Evolutionary conservation across 805 yeast genomes (phyloP).

Genomic region (Lipomyces oligophaga): DNA sequence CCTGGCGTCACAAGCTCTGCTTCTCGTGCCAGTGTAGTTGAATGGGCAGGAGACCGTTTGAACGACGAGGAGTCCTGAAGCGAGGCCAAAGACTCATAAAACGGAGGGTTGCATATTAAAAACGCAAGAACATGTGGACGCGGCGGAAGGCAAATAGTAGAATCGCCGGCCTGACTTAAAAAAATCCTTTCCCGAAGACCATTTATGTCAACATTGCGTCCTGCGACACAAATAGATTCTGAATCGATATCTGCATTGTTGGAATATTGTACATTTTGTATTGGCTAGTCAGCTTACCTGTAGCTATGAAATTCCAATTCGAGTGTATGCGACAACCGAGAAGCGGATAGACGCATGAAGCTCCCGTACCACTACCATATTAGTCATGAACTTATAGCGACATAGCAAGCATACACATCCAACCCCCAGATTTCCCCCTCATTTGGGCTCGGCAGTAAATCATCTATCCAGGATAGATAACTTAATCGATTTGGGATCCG

Average conservation of each 20-base stretch:
- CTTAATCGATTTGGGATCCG: conserved; percentile 32
- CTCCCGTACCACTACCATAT: conserved; percentile 44
- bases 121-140: conserved; percentile 32
- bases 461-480: conserved; percentile 34
- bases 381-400: too few relatives aligned
- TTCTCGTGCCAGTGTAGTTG: conserved; percentile 36
- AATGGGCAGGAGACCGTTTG: conserved; percentile 33
- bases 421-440: conserved; percentile 6
- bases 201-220: conserved; percentile 35
- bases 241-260: conserved; percentile 41
- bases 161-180: not conserved
- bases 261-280: not conserved
- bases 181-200: conserved; percentile 28
- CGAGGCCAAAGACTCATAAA: conserved; percentile 42
- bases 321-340: conserved; percentile 36
- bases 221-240: conserved; percentile 37
- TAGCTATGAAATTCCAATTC: conserved; percentile 39
- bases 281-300: conserved; percentile 23
- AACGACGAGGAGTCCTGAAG: conserved; percentile 29
- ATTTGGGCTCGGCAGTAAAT: too few relatives aligned
- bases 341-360: conserved; percentile 47
- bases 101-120: conserved; percentile 54
- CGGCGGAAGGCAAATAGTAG: too few relatives aligned
- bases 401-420: too few relatives aligned
- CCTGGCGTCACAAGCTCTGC: conserved; percentile 45